These are phyloP conservation scores for Gnetum montanum DNA, from an alignment of 75 land plant species.

Conservation along the genomic window DNA sequence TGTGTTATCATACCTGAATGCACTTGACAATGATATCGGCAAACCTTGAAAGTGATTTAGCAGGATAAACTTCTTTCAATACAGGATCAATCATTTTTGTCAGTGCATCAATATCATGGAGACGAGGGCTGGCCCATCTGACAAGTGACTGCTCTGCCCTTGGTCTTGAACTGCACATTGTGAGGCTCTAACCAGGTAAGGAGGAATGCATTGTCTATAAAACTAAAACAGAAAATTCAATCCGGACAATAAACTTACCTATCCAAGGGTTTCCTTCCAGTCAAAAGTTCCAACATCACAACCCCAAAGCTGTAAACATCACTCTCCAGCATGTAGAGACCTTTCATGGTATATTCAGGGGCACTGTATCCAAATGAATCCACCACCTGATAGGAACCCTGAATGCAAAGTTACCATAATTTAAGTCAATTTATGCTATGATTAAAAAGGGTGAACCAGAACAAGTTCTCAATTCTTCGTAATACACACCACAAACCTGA, in stretches of 20 bases:
- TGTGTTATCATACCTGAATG: conserved; percentile 62
- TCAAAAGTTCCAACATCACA: conserved; percentile 91
- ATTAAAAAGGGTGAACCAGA: not conserved
- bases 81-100: conserved; percentile 94
- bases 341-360: conserved; percentile 89
- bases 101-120: conserved; percentile 97
- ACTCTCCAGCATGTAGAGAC: conserved; percentile 81
- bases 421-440: not conserved
- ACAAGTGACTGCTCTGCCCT: conserved; percentile 88
- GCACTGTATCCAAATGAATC: conserved; percentile 78
- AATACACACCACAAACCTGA: conserved; percentile 42
- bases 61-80: conserved; percentile 87
- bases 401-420: not conserved
- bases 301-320: conserved; percentile 99
- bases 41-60: conserved; percentile 94
- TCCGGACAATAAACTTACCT: conserved; percentile 20
- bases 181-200: not conserved
- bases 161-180: conserved; percentile 55
- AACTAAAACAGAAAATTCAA: not conserved
- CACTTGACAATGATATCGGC: conserved; percentile 95
- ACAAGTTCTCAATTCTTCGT: not conserved
- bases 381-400: conserved; percentile 43
- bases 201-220: not conserved
- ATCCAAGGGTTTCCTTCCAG: conserved; percentile 85
- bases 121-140: conserved; percentile 96